Evolutionary conservation across 345 rosid genomes (phyloP), one percentile per base, ranked within the genome.

Genomic region (Ceriops zippeliana): DNA sequence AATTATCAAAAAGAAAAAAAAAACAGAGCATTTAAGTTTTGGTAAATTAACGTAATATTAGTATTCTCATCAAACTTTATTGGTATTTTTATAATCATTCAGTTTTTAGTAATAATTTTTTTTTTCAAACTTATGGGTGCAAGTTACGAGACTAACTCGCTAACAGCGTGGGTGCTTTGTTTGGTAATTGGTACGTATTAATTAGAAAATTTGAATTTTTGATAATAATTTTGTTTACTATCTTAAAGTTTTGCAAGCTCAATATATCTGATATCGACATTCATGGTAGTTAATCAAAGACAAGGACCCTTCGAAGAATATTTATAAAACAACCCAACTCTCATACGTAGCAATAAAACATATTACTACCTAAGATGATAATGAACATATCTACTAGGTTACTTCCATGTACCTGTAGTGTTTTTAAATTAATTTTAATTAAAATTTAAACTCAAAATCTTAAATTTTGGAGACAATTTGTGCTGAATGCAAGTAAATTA

Each of bases 181-280:
- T 64, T 49, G 68, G 57, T 64, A 34, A 64, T 49, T 35, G 24
- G 31, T 56, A 54, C 15, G 28, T 5, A 54, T 54, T 54, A 54
- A 54, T 54, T 54, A 9, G 24, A 8, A 54, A 54, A 0, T 38
- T 2, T 38, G 37, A 38, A 38, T 38, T 11, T 38, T 38, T 38
- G 16, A 38, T 38, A 11, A 38, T 38, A 34, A 7, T 38, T 38
- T 38, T 37, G 42, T 37, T 37, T 37, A 37, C 11, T 8, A 8
- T 37, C 42, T 8, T 2, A 37, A 22, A 22, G 27, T 22, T 22
- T 22, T 26, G 21, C 27, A 7, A 21, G 27, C 27, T 21, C 2
- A 21, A 20, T 6, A 6, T n/a, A 54, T 22, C 28, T 1, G 13
- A 54, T 54, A 22, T 26, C 7, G 58, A 54, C 30, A 7, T 54